Evolutionary conservation across 2,329 filamentous ascomycete genomes (phyloP).

Genomic region (Podosphaera fusca): DNA sequence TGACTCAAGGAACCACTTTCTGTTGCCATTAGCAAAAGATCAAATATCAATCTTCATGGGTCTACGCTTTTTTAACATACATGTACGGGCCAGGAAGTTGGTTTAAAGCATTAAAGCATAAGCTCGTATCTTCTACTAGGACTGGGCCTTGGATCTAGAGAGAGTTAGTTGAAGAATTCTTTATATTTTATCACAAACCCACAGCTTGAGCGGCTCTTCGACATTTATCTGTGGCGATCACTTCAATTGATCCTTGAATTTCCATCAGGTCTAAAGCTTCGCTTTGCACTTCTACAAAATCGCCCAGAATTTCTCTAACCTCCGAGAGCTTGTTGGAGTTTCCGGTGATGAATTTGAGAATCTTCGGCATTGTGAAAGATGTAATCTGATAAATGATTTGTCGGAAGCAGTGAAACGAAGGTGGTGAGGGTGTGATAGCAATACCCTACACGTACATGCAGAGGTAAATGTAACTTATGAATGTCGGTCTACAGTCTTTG

Average conservation of each 20-base stretch:
- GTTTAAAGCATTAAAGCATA: constrained; percentile 76
- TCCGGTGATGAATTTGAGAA: constrained; percentile 84
- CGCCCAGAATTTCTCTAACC: constrained; percentile 64
- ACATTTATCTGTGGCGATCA: constrained; percentile 77
- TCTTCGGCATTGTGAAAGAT: constrained; percentile 11
- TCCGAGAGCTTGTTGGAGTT: constrained; percentile 87
- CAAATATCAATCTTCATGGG: neutral
- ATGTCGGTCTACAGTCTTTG: too few species aligned
- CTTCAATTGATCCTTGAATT: constrained; percentile 78
- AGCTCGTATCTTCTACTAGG: constrained; percentile 82
- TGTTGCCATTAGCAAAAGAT: constrained; percentile 17
- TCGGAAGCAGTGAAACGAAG: too few species aligned
- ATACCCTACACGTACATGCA: too few species aligned
- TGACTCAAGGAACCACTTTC: constrained; percentile 79
- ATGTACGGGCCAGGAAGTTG: constrained; percentile 94
- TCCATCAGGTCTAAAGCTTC: constrained; percentile 63
- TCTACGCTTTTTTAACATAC: constrained; percentile 23
- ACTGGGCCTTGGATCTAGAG: constrained; percentile 60
- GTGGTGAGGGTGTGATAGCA: too few species aligned
- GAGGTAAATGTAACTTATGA: too few species aligned
- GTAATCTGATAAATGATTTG: neutral
- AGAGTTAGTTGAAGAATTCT: constrained; percentile 2
- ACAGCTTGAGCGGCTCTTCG: constrained; percentile 58
- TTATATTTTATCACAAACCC: constrained; percentile 12
- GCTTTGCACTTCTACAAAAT: constrained; percentile 46